Conservation (phyloP, 1,284 basidiomycete genomes). For the Apiotrichum siamense region DNA sequence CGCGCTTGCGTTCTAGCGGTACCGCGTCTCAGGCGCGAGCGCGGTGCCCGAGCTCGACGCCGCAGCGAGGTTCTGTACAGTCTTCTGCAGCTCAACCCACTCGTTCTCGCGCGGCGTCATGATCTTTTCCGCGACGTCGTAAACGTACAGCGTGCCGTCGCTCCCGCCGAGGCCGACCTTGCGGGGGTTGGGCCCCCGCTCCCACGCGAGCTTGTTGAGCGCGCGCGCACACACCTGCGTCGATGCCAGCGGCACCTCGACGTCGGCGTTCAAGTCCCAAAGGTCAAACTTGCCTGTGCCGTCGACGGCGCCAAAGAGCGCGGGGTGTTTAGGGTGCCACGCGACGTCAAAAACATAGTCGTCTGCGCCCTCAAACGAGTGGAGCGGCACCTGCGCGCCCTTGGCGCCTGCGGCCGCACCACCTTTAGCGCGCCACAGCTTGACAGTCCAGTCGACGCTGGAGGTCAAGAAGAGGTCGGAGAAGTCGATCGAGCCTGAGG, state of each 20-base stretch:
- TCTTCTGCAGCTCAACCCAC: slow-evolving; percentile 84
- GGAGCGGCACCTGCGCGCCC: slow-evolving; percentile 59
- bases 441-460: slow-evolving; percentile 93
- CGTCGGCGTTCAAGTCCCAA: slow-evolving; percentile 92
- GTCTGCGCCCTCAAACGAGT: slow-evolving; percentile 91
- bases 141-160: slow-evolving; percentile 87
- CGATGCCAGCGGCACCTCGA: slow-evolving; percentile 56
- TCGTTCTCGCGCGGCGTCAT: slow-evolving; percentile 70
- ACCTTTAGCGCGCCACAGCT: slow-evolving; percentile 74
- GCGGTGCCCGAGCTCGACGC: not conserved
- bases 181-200: slow-evolving; percentile 65
- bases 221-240: slow-evolving; percentile 58
- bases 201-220: slow-evolving; percentile 94
- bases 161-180: slow-evolving; percentile 81
- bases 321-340: slow-evolving; percentile 95
- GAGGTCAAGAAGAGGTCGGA: slow-evolving; percentile 88
- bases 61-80: slow-evolving; percentile 48
- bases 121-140: slow-evolving; percentile 86
- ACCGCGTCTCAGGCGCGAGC: not conserved
- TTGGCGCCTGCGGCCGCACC: no score
- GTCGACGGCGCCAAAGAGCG: slow-evolving; percentile 87
- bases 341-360: slow-evolving; percentile 99
- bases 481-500: slow-evolving; percentile 84
- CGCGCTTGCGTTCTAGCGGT: not conserved
- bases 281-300: slow-evolving; percentile 91